Conservation (phyloP, 2,329 filamentous ascomycete species). For the Alternaria angustiovoidea region DNA sequence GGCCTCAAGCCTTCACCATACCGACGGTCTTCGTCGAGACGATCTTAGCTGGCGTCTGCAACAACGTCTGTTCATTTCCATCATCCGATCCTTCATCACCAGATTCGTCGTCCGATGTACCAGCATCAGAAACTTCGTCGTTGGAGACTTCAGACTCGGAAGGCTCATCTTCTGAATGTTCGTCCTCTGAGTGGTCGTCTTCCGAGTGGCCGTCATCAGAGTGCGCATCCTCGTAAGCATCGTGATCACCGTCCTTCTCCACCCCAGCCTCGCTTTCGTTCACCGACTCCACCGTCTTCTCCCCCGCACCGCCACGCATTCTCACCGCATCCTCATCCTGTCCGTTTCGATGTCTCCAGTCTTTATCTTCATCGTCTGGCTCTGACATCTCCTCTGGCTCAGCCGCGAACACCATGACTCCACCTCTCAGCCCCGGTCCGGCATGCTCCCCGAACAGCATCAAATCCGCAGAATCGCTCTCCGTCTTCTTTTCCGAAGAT, state of each 20-base stretch:
- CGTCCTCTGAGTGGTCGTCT: not conserved
- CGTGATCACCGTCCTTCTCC: not conserved
- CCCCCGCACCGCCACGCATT: not conserved
- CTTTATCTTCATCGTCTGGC: not conserved
- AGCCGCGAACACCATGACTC: not conserved
- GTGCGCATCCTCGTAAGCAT: not conserved
- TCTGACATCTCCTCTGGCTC: not conserved
- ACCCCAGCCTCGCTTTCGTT: not conserved
- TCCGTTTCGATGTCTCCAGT: not conserved
- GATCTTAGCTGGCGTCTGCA: not conserved
- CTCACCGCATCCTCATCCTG: not conserved
- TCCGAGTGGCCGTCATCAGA: not conserved
- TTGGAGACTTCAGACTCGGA: not conserved
- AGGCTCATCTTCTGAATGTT: not conserved
- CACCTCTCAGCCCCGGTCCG: not conserved
- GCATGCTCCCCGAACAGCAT: not conserved
- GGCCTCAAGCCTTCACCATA: not conserved
- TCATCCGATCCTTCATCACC: not conserved
- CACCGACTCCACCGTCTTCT: not conserved
- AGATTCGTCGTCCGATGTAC: not conserved
- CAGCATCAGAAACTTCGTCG: not conserved
- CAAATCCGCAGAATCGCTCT: not conserved
- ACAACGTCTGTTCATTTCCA: not conserved
- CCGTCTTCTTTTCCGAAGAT: not conserved
- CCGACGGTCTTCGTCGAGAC: not conserved